Evolutionary conservation across 2,329 filamentous ascomycete species (phyloP), one percentile per base, ranked within the genome.

Genomic region (Xylariales sp.): DNA sequence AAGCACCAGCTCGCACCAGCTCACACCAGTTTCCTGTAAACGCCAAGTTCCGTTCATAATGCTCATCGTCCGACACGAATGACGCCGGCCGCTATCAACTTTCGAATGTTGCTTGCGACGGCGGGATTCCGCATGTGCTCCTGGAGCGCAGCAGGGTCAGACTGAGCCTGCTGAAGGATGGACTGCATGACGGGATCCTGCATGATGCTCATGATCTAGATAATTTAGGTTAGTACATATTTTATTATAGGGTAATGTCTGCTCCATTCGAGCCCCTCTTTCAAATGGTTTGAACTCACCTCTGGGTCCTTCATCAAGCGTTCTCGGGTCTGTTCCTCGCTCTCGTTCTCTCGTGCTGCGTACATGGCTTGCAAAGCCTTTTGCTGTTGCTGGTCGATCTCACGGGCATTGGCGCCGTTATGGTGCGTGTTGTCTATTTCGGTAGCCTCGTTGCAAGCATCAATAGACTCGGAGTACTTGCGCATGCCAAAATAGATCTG

Each of bases 161-260:
- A 90, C 86, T 98, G 97, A 53, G 96, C 96, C 83, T 99, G 96
- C 80, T 98, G 94, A 64, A 98, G 88, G 73, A 97, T 97, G 73
- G 91, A 92, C 83, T 99, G 94, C 95, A 99, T 98, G 78, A 99
- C 91, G 16, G 96, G 96, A 78, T 99, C 96, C 80, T 94, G 91
- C 82, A 98, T 92, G 77, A 97, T 95, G 70, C 85, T 82, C 87
- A 97, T 93, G 79, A 98, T 97, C 90, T 85, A 74, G 48, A 49
- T 7, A 23, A 16, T 3, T 9, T 23, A 6, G 18, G 75, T 82
- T 73, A 80, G 76, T 61, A 71, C 1, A 57, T 1, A 30, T 16
- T 64, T 62, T 52, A 14, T 49, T 36, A 43, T 43, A 32, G 8
- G 23, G 5, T 12, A 14, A 7, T 30, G 8, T n/a, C 56, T 36